These are phyloP conservation scores for Phycomyces nitens DNA, from an alignment of 192 early-diverging fungal genomes.

Conservation along the genomic window DNA sequence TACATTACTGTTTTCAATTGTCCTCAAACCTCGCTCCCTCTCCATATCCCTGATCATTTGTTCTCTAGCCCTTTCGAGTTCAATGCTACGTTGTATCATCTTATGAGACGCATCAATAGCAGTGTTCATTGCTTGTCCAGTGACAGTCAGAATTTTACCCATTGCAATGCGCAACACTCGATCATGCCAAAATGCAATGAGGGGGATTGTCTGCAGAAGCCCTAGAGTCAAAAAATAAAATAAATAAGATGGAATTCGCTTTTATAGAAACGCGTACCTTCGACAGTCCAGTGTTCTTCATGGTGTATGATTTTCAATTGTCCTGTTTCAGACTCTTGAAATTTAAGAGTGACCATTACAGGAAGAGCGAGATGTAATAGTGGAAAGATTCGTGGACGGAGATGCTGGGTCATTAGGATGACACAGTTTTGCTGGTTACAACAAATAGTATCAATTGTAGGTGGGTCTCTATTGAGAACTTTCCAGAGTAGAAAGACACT, in stretches of 20 bases:
- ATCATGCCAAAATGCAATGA: slow-evolving; percentile 56
- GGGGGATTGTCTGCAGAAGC: slow-evolving; percentile 46
- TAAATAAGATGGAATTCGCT: not conserved
- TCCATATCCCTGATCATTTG: too few relatives aligned
- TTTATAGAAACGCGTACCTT: slow-evolving; percentile 24
- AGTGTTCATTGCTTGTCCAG: slow-evolving; percentile 45
- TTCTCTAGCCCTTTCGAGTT: not conserved
- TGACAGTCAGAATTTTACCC: slow-evolving; percentile 39
- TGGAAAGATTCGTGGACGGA: slow-evolving; percentile 49
- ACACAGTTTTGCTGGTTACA: slow-evolving; percentile 31
- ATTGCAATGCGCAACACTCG: slow-evolving; percentile 41
- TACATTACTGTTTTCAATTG: too few relatives aligned
- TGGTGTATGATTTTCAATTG: slow-evolving; percentile 42
- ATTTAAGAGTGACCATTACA: slow-evolving; percentile 43
- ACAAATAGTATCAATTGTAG: slow-evolving; percentile 26
- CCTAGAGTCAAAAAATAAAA: slow-evolving; percentile 19
- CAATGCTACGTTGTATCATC: not conserved
- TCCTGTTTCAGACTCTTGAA: slow-evolving; percentile 35
- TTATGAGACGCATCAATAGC: slow-evolving; percentile 16
- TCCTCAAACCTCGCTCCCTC: too few relatives aligned
- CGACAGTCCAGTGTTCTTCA: slow-evolving; percentile 56
- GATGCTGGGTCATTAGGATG: slow-evolving; percentile 43
- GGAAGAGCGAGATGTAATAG: slow-evolving; percentile 43
- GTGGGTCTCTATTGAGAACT: slow-evolving; percentile 24
- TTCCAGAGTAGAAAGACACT: slow-evolving; percentile 34